Conservation (phyloP, 108 stramenopile genomes). For the Stephanodiscus triporus region DNA sequence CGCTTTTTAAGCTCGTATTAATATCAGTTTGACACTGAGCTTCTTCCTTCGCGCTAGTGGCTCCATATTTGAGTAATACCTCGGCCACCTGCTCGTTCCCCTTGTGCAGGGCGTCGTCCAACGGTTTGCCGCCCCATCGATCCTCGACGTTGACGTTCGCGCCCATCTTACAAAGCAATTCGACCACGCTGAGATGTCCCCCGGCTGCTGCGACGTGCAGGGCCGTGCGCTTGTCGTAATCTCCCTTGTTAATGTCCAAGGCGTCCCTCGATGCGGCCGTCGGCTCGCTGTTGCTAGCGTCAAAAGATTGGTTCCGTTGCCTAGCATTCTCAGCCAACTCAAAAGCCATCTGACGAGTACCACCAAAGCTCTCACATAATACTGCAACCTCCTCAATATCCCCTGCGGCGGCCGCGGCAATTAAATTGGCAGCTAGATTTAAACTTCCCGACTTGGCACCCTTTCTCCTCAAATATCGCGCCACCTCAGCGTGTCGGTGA, state of each 20-base stretch:
- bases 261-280: not conserved
- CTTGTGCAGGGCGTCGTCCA: constrained; percentile 79
- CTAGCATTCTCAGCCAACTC: not conserved
- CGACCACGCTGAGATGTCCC: constrained; percentile 72
- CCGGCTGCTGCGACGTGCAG: constrained; percentile 87
- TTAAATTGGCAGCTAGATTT: constrained; percentile 69
- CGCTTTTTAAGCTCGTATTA: not conserved
- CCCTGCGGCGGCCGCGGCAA: constrained; percentile 82
- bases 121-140: constrained; percentile 85
- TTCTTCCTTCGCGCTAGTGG: constrained; percentile 4
- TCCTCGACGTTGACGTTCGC: constrained; percentile 84
- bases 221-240: constrained; percentile 91
- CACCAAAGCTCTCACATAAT: constrained; percentile 30
- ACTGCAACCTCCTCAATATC: constrained; percentile 79
- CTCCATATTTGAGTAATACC: constrained; percentile 64
- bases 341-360: not conserved
- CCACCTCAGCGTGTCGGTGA: constrained; percentile 74
- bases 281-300: not conserved
- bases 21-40: not conserved
- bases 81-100: constrained; percentile 41
- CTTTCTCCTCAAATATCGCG: constrained; percentile 62
- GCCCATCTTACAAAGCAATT: constrained; percentile 60
- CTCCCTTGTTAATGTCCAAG: constrained; percentile 74
- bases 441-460: constrained; percentile 77
- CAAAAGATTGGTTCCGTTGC: not conserved